Evolutionary conservation across 2,329 filamentous ascomycete genomes (phyloP).

Genomic region (Alternaria sp.): DNA sequence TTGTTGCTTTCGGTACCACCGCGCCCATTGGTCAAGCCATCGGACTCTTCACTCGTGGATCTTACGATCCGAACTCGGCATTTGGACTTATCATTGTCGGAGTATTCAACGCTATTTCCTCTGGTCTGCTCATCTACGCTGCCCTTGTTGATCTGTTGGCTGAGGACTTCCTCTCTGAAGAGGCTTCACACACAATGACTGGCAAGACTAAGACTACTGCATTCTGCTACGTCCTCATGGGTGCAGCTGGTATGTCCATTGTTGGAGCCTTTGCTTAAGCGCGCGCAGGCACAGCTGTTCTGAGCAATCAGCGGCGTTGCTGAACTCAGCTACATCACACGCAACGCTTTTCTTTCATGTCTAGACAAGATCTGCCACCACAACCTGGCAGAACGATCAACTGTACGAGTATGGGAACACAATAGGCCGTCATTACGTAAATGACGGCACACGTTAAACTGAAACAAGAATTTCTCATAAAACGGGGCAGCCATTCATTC

Average conservation of each 20-base stretch:
- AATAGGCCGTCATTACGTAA: not conserved
- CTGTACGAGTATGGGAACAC: constrained; percentile 26
- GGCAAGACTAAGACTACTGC: constrained; percentile 63
- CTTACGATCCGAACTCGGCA: constrained; percentile 69
- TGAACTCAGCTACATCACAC: constrained; percentile 17
- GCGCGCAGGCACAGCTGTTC: not conserved
- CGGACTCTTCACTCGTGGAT: constrained; percentile 64
- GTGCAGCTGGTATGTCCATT: constrained; percentile 48
- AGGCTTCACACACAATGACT: constrained; percentile 56
- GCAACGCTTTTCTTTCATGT: constrained; percentile 6
- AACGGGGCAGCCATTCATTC: constrained; percentile 48
- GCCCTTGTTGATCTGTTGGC: constrained; percentile 70
- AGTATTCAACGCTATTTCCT: constrained; percentile 72
- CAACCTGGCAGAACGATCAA: constrained; percentile 8
- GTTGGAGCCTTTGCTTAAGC: constrained; percentile 15
- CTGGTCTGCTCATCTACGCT: constrained; percentile 67
- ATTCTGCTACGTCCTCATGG: constrained; percentile 54
- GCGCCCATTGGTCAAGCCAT: constrained; percentile 72
- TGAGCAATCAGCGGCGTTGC: not conserved
- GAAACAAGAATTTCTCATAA: constrained; percentile 32
- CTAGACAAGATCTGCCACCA: not conserved
- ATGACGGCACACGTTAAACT: constrained; percentile 13
- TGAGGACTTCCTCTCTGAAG: constrained; percentile 69
- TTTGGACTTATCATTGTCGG: constrained; percentile 71
- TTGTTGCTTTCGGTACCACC: constrained; percentile 69